A percentile compares a stretch with the other conserved stretches of the same genome.
Conservation (phyloP, 169 alveolate species). For the Eimeria sp. region DNA sequence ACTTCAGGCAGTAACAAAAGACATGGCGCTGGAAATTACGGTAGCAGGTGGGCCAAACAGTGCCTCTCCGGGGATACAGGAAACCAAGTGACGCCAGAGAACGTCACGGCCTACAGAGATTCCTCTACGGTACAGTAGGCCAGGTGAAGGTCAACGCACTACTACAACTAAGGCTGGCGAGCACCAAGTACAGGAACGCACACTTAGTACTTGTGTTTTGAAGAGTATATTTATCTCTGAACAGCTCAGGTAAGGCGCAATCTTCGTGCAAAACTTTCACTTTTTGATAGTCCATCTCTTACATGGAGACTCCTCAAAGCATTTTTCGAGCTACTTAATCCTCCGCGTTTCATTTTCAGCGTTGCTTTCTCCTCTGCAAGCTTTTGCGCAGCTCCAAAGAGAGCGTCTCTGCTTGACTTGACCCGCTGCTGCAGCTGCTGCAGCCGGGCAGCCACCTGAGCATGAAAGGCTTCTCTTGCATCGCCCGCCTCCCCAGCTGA, state of each 20-base stretch:
- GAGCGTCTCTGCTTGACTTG: conserved; percentile 88
- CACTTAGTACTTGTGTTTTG: neutral
- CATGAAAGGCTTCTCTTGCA: conserved; percentile 43
- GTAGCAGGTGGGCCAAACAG: neutral
- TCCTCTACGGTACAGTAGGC: neutral
- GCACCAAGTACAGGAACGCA: neutral
- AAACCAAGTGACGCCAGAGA: neutral
- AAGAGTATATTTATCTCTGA: neutral
- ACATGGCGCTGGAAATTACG: neutral
- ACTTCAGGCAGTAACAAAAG: neutral
- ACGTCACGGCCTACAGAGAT: neutral
- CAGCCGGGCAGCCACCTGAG: conserved; percentile 57
- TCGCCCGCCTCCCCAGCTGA: conserved; percentile 73
- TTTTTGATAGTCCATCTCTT: neutral
- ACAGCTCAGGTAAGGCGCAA: neutral
- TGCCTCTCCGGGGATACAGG: neutral
- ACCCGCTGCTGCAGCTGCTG: conserved; percentile 40
- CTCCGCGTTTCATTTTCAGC: conserved; percentile 95
- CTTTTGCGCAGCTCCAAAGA: conserved; percentile 92
- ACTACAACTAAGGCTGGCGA: neutral
- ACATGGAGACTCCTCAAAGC: conserved; percentile 71
- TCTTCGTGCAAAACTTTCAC: neutral
- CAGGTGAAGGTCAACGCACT: neutral
- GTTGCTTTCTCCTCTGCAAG: conserved; percentile 92
- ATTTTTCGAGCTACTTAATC: conserved; percentile 92